phyloP scores from a whole-genome alignment of 306 rosid species.

The Malus fusca region DNA sequence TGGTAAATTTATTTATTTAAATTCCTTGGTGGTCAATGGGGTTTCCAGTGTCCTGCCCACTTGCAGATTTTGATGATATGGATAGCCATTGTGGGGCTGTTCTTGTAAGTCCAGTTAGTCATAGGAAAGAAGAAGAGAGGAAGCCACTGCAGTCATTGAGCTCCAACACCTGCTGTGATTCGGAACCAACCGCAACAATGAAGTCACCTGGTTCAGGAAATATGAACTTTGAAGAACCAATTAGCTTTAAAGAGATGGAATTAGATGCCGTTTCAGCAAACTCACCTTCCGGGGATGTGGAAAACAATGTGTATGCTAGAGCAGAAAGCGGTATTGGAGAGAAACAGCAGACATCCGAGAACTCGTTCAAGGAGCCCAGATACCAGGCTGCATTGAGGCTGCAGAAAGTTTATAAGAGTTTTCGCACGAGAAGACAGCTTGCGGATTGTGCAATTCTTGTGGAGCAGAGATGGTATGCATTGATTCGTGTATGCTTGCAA shows the following conservation, averaged over 20 bases:
- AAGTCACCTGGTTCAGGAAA: constrained; percentile 25
- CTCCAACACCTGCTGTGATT: constrained; percentile 27
- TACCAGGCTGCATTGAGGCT: constrained; percentile 62
- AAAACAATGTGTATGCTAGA: constrained; percentile 29
- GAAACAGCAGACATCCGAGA: constrained; percentile 17
- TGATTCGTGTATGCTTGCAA: not conserved
- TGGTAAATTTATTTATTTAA: not conserved
- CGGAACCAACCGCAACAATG: constrained; percentile 1
- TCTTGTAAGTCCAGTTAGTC: constrained; percentile 22
- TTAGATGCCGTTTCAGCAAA: constrained; percentile 29
- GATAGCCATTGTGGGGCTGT: constrained; percentile 28
- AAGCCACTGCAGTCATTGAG: constrained; percentile 18
- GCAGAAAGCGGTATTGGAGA: constrained; percentile 19
- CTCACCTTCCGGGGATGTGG: constrained; percentile 30
- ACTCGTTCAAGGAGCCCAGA: constrained; percentile 30
- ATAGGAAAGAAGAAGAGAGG: constrained; percentile 18
- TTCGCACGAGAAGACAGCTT: constrained; percentile 70
- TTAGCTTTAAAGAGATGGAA: constrained; percentile 32
- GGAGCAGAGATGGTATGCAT: constrained; percentile 78
- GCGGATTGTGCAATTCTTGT: constrained; percentile 91
- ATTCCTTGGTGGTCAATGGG: constrained; percentile 22
- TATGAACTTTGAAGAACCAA: constrained; percentile 34
- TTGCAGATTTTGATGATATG: constrained; percentile 29
- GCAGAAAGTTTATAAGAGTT: constrained; percentile 92
- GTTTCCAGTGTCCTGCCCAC: constrained; percentile 18